Conservation (phyloP, 768 basidiomycete species). For the Tylopilus plumbeoviolaceoides region DNA sequence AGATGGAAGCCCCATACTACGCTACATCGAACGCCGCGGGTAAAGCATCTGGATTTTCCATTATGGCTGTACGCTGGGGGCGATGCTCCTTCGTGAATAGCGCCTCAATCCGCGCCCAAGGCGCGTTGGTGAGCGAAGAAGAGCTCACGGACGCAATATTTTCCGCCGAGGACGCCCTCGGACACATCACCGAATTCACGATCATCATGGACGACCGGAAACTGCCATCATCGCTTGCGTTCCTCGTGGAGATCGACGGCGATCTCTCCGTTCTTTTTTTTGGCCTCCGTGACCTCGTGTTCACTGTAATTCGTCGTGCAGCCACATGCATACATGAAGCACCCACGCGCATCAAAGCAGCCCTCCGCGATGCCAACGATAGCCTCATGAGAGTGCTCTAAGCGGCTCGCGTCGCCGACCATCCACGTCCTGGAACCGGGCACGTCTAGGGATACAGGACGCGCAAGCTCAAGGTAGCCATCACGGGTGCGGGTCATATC, state of each 20-base stretch:
- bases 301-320: background rate
- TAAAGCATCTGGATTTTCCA: background rate
- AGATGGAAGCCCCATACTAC: constrained; percentile 19
- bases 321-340: constrained; percentile 1
- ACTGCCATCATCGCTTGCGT: background rate
- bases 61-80: background rate
- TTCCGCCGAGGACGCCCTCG: constrained; percentile 10
- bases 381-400: background rate
- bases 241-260: constrained; percentile 13
- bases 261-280: background rate
- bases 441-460: constrained; percentile 16
- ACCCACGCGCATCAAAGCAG: constrained; percentile 1
- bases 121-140: constrained; percentile 8
- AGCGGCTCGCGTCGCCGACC: constrained; percentile 7
- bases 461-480: constrained; percentile 3
- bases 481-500: constrained; percentile 13
- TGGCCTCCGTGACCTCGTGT: too few relatives aligned
- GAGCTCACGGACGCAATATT: constrained; percentile 12
- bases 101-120: constrained; percentile 1
- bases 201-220: constrained; percentile 15
- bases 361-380: constrained; percentile 4
- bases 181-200: constrained; percentile 14
- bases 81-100: background rate
- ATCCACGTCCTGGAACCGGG: constrained; percentile 13
- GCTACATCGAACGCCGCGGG: constrained; percentile 20